Conservation (phyloP, 768 basidiomycete genomes). For the Coprinellus micaceus region DNA sequence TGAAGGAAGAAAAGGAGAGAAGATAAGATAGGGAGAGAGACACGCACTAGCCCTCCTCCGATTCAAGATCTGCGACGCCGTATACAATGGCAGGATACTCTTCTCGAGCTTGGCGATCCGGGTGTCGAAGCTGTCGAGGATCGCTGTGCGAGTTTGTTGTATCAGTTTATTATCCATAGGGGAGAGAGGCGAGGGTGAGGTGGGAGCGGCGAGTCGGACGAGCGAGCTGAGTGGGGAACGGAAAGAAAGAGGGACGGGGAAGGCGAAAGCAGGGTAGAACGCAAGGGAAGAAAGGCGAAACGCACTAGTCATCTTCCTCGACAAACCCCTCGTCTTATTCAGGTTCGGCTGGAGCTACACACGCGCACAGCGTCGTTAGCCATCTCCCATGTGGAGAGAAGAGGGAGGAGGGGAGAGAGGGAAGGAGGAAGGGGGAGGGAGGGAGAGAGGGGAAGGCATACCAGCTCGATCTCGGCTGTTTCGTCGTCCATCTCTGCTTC, state of each 20-base stretch:
- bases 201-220: too few species aligned
- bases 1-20: too few species aligned
- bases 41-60: constrained; percentile 69
- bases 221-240: too few species aligned
- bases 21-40: too few species aligned
- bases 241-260: too few species aligned
- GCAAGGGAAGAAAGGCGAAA: too few species aligned
- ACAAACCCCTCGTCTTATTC: constrained; percentile 80
- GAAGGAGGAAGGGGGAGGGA: neutral
- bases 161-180: neutral
- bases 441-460: constrained; percentile 18
- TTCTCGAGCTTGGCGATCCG: constrained; percentile 85
- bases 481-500: constrained; percentile 49
- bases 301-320: constrained; percentile 83
- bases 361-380: neutral
- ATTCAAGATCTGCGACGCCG: constrained; percentile 72
- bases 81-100: constrained; percentile 79
- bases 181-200: too few species aligned
- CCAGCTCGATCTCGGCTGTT: constrained; percentile 73
- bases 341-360: constrained; percentile 82
- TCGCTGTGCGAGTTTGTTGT: constrained; percentile 50
- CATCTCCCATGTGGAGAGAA: neutral
- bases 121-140: constrained; percentile 77
- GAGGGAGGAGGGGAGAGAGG: neutral
- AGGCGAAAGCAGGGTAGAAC: too few species aligned